Conservation (phyloP, 2,329 filamentous ascomycete genomes). For the Aspergillus persii region DNA sequence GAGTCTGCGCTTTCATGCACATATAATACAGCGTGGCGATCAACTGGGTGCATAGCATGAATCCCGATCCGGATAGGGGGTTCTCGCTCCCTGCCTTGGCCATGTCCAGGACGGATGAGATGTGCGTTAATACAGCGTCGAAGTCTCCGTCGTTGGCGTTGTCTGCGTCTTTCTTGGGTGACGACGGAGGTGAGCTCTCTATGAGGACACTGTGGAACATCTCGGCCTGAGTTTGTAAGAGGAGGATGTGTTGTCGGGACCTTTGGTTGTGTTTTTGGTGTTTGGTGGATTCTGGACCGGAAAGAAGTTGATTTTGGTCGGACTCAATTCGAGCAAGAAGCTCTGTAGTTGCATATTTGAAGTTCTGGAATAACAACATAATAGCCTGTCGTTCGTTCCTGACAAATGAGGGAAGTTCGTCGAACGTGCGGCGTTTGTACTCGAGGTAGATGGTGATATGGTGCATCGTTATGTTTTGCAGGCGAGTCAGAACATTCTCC, state of each 20-base stretch:
- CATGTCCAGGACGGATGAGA: not conserved
- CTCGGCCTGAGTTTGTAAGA: not conserved
- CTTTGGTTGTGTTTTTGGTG: not conserved
- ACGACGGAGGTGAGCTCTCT: not conserved
- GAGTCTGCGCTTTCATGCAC: not conserved
- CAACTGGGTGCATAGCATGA: not conserved
- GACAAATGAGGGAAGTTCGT: not conserved
- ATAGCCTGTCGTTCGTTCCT: not conserved
- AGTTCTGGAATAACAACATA: not conserved
- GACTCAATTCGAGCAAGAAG: not conserved
- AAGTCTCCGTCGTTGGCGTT: not conserved
- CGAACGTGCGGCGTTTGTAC: not conserved
- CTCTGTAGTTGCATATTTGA: not conserved
- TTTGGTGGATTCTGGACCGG: not conserved
- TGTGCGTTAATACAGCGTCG: not conserved
- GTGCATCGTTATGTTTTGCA: not conserved
- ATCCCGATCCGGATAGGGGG: not conserved
- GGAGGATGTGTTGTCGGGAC: not conserved
- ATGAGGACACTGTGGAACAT: not conserved
- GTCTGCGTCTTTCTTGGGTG: not conserved
- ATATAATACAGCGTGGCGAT: not conserved
- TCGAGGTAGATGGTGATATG: not conserved
- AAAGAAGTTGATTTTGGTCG: not conserved
- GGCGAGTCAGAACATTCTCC: not conserved
- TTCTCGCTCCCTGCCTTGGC: not conserved